Base-by-base conservation (phyloP, 345 rosid genomes). In the Euphorbia lathyris region DNA sequence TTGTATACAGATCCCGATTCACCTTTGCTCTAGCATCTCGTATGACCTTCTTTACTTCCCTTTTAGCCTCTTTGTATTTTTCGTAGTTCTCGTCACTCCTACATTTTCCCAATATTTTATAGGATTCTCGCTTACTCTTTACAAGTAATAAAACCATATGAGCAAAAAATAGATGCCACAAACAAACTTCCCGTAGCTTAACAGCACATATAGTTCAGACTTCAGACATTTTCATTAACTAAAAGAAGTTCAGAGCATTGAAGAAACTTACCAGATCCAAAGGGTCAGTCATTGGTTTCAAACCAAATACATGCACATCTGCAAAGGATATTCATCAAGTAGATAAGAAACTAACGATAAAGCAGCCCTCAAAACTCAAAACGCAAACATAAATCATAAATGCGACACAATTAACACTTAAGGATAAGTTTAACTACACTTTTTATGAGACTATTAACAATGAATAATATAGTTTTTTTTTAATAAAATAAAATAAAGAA, bases 261-360 rank as follows among this genome's bases (percentile, higher is more conserved):
- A 48, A 17, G 32, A 74, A 75, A 29, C 83, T 78, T 80, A 88
- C 93, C 90, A 88, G 74, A 71, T 83, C 72, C 73, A 88, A 70
- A 45, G 86, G 79, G 74, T 88, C 93, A 25, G 80, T 66, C 90
- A 82, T 83, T 27, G 93, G 93, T 80, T 64, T 79, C 83, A 80
- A 67, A 67, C 93, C 93, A 78, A 83, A 86, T 65, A 86, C 75
- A 79, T 77, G 77, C 93, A 88, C 86, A 76, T 88, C 93, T 88
- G 80, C 71, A 72, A 72, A 69, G 61, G 40, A 69, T 61, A 58
- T 26, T 5, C 9, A 61, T 56, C 52, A 72, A 59, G 36, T 19
- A 77, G 64, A 45, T 61, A 72, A 52, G 63, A 42, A 62, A 77
- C 26, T 29, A 70, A 69, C 45, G 40, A 20, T 8, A 29, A 11